Base-by-base conservation (phyloP, 495 filamentous ascomycete species). In the Bombardia bombarda region DNA sequence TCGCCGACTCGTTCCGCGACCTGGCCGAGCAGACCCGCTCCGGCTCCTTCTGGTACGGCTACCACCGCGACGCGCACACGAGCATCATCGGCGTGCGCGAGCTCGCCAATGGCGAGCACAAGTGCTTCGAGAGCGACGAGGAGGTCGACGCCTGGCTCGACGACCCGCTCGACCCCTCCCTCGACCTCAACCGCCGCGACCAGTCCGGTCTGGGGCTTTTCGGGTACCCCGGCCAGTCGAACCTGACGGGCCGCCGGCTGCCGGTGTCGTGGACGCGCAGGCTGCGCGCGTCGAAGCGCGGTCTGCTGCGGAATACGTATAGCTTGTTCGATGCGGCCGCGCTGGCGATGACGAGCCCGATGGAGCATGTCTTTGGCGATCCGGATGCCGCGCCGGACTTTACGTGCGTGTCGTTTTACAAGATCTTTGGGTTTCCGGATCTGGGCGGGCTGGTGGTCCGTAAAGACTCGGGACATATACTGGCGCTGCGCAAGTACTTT, bases 401-500 rank as follows among this genome's bases (percentile, higher is more conserved):
- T 47, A 78, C 70, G 6, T 78, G 74, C 26, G 45, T 88, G 18
- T 84, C 80, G 7, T 78, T 89, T 54, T 88, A 89, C 61, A 90
- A 90, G 61, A 84, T 89, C 40, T 89, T 89, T 55, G 85, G 85
- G 12, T 85, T 86, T 43, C 85, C 85, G 0, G 80, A 89, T 42
- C 68, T 90, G 13, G 86, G 85, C 1, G 84, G 74, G 4, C 58
- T 90, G 18, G 72, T 87, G 28, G 72, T 89, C 10, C 74, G 82
- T 20, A 79, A 72, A 50, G 65, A 69, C 16, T 78, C 80, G 17
- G 78, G 75, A 1, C 69, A 78, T 33, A 72, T 84, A 28, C 69
- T 90, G 8, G 62, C 68, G 37, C 66, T 77, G 38, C 70, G 83
- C 22, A 75, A 69, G 39, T 88, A 83, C 55, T 90, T 90, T 54